A percentile compares a stretch with the other conserved stretches of the same genome.
phyloP scores from a whole-genome alignment of 139 green algal genomes.

The Coccomyxa sp. region DNA sequence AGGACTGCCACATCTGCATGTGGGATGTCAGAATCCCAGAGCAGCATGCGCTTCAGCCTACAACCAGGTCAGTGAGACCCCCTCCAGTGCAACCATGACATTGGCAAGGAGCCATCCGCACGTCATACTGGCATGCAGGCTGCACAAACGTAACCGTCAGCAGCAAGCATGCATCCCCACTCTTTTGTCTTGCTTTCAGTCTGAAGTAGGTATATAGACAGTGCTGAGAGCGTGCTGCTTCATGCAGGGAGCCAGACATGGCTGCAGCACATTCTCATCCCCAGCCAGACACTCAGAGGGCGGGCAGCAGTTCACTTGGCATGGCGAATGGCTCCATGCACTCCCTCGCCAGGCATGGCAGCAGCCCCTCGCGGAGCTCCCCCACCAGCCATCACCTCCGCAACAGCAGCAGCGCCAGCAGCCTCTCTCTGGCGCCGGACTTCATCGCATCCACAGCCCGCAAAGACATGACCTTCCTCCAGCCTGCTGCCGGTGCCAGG shows the following conservation, averaged over 20 bases:
- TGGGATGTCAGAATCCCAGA: conserved; percentile 73
- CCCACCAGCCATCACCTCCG: background rate
- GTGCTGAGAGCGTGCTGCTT: background rate
- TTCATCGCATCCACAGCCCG: conserved; percentile 49
- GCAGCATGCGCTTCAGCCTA: background rate
- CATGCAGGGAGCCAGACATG: no score
- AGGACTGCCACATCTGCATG: conserved; percentile 77
- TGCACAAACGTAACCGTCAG: background rate
- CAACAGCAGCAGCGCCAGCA: background rate
- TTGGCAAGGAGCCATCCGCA: no score
- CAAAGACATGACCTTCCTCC: conserved; percentile 57
- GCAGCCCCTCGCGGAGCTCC: background rate
- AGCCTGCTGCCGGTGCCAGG: conserved; percentile 48
- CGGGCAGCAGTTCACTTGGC: background rate
- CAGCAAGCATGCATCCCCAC: background rate
- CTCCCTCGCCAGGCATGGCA: background rate
- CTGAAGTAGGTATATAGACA: background rate
- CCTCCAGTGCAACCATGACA: no score
- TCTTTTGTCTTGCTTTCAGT: background rate
- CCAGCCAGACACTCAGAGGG: conserved; percentile 3
- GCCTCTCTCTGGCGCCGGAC: conserved; percentile 3
- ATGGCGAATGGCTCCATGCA: background rate
- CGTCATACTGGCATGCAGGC: no score
- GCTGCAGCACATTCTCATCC: background rate
- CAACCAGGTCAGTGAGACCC: background rate